These are phyloP conservation scores for Salisapilia sapeloensis DNA, from an alignment of 352 stramenopile species.

Conservation along the genomic window DNA sequence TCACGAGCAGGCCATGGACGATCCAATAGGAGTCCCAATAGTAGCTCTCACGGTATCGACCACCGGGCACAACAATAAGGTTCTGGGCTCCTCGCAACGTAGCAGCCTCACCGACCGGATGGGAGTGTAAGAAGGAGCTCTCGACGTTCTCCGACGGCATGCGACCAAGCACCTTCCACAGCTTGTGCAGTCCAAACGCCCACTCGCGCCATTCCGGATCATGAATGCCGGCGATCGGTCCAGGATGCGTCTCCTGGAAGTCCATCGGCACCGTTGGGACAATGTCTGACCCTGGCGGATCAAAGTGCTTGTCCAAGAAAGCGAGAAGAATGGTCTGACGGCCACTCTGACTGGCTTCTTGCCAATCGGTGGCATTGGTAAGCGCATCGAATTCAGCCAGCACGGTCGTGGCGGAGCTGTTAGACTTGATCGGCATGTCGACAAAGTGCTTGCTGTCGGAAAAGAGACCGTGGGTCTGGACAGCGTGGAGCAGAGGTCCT, in stretches of 20 bases:
- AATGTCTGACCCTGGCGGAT: conserved; percentile 8
- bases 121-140: conserved; percentile 11
- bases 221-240: background rate
- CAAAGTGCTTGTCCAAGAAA: conserved; percentile 14
- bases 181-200: conserved; percentile 6
- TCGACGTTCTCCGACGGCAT: conserved; percentile 6
- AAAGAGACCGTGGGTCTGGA: conserved; percentile 17
- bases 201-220: conserved; percentile 3
- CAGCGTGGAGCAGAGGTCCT: conserved; percentile 6
- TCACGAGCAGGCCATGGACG: conserved; percentile 16
- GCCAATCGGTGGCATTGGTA: background rate
- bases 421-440: conserved; percentile 20
- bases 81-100: conserved; percentile 1
- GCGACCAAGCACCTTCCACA: conserved; percentile 11
- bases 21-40: conserved; percentile 52
- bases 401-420: conserved; percentile 2
- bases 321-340: conserved; percentile 3
- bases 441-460: conserved; percentile 34
- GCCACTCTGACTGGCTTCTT: background rate
- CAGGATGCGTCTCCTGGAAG: background rate
- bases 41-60: conserved; percentile 29
- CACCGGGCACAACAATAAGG: conserved; percentile 18
- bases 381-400: conserved; percentile 1
- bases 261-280: conserved; percentile 1
- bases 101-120: conserved; percentile 1